These are phyloP conservation scores for Mycena olivaceomarginata DNA, from an alignment of 768 basidiomycete genomes.

Conservation along the genomic window DNA sequence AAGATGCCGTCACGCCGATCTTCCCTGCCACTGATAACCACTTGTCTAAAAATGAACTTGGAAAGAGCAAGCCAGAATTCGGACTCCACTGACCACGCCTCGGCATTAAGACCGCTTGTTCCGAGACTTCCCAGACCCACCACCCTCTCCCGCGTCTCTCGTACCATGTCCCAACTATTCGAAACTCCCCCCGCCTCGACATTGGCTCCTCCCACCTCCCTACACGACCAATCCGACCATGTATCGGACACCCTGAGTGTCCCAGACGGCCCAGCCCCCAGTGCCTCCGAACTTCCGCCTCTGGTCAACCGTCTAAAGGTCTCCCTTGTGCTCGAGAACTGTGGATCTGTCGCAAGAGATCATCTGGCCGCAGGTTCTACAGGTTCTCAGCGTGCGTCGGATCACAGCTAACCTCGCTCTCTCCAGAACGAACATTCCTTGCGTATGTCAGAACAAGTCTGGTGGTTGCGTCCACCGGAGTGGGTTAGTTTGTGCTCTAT, in stretches of 20 bases:
- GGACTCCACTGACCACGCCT: conserved; percentile 6
- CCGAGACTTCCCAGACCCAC: conserved; percentile 17
- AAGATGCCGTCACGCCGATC: neutral
- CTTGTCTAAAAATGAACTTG: neutral
- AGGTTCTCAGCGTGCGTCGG: neutral
- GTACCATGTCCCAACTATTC: conserved; percentile 38
- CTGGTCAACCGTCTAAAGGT: conserved; percentile 14
- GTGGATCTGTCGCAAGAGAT: conserved; percentile 66
- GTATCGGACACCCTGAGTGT: neutral
- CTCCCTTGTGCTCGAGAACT: conserved; percentile 61
- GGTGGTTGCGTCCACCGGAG: conserved; percentile 63
- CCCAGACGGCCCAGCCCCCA: neutral
- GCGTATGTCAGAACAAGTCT: conserved; percentile 60
- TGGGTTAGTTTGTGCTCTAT: conserved; percentile 56
- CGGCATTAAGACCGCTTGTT: conserved; percentile 17
- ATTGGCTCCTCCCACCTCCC: conserved; percentile 32
- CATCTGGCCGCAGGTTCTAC: conserved; percentile 57
- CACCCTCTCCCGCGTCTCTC: conserved; percentile 29
- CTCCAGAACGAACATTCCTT: conserved; percentile 62
- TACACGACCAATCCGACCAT: neutral
- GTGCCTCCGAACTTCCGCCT: neutral
- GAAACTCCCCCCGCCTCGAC: neutral
- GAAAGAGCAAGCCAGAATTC: neutral
- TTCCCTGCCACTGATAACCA: neutral
- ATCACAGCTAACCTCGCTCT: neutral